A percentile compares a stretch with the other conserved stretches of the same genome.
Conservation (phyloP, 768 basidiomycete species). For the Tephrocybe sp. region DNA sequence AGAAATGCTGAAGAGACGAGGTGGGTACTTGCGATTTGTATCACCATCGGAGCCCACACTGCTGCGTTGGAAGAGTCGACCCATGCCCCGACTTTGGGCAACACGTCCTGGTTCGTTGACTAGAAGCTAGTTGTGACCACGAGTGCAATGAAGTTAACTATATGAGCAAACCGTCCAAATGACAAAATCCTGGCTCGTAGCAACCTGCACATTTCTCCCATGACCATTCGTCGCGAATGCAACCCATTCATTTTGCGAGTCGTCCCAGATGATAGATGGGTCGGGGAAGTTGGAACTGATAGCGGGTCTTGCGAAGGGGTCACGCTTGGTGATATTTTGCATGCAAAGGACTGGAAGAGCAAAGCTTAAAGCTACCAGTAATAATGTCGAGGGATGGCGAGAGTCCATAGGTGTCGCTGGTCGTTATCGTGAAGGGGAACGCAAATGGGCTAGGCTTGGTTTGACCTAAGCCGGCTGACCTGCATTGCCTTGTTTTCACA, state of each 20-base stretch:
- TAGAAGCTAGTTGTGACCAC: neutral
- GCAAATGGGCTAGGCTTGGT: too few species aligned
- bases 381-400: too few species aligned
- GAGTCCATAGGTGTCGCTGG: too few species aligned
- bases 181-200: slow-evolving; percentile 10
- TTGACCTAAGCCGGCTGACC: too few species aligned
- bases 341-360: too few species aligned
- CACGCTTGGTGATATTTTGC: slow-evolving; percentile 14
- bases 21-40: neutral
- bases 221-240: slow-evolving; percentile 14
- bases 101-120: slow-evolving; percentile 6
- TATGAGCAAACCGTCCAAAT: slow-evolving; percentile 5
- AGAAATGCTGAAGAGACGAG: too few species aligned
- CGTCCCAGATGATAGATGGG: slow-evolving; percentile 12
- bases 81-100: slow-evolving; percentile 14
- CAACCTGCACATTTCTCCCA: slow-evolving; percentile 12
- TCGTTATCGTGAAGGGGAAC: too few species aligned
- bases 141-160: too few species aligned
- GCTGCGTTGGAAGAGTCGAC: slow-evolving; percentile 7
- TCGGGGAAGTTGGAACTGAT: slow-evolving; percentile 13
- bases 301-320: slow-evolving; percentile 10
- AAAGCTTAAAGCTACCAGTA: too few species aligned
- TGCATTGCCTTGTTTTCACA: too few species aligned
- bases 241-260: slow-evolving; percentile 12
- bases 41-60: slow-evolving; percentile 17